Evolutionary conservation across 495 filamentous ascomycete species (phyloP).

Genomic region (Lophium mytilinum): DNA sequence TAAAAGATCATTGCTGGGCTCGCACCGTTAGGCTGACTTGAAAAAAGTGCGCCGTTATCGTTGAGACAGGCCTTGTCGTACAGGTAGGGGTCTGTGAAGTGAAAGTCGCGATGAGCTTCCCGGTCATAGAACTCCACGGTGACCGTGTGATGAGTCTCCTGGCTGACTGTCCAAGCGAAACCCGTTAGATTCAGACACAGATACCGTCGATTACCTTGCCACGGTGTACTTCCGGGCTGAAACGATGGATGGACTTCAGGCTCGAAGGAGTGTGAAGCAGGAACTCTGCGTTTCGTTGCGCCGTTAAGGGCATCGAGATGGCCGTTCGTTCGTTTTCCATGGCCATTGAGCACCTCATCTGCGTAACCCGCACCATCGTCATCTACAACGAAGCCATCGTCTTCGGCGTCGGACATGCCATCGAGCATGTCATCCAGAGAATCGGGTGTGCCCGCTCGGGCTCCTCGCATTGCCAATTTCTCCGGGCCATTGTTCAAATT

Average conservation of each 20-base stretch:
- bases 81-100: conserved; percentile 90
- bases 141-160: conserved; percentile 86
- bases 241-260: conserved; percentile 74
- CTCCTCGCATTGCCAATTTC: conserved; percentile 26
- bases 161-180: conserved; percentile 93
- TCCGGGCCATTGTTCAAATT: conserved; percentile 48
- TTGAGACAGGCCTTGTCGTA: conserved; percentile 95
- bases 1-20: conserved; percentile 83
- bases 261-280: conserved; percentile 38
- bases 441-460: conserved; percentile 41
- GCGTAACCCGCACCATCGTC: conserved; percentile 92
- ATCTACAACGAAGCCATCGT: conserved; percentile 83
- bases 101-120: conserved; percentile 83
- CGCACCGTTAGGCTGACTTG: conserved; percentile 54
- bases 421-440: conserved; percentile 55
- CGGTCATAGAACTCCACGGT: conserved; percentile 97
- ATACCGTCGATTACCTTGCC: conserved; percentile 88
- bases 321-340: conserved; percentile 51
- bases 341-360: conserved; percentile 48
- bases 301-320: conserved; percentile 44
- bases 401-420: conserved; percentile 22
- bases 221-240: conserved; percentile 90
- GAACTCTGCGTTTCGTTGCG: conserved; percentile 56
- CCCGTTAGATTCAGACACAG: conserved; percentile 88
- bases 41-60: conserved; percentile 80